Percentiles rank a stretch among this genome's conserved stretches.
Conservation (phyloP, 2,329 filamentous ascomycete species). For the Aureobasidium lini region DNA sequence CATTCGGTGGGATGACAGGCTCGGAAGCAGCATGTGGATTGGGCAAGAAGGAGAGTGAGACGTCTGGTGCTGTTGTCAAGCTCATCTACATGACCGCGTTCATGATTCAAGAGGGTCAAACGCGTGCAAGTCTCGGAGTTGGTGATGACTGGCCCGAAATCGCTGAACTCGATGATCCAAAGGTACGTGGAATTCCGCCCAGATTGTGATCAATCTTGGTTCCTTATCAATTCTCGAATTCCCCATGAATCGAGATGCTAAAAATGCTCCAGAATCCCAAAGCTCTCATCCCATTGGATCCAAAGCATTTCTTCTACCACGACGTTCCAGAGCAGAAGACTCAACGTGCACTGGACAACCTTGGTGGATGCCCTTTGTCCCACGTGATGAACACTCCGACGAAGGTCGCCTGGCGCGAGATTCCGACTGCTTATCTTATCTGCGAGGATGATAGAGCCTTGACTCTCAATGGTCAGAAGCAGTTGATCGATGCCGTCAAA, state of each 20-base stretch:
- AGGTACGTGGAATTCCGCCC: neutral
- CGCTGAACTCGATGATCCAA: neutral
- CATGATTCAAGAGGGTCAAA: neutral
- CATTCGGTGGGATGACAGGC: conserved; percentile 24
- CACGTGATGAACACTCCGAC: neutral
- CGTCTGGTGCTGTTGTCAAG: conserved; percentile 18
- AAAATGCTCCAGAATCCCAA: neutral
- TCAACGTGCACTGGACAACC: conserved; percentile 4
- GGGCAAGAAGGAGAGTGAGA: conserved; percentile 13
- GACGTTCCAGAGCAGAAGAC: conserved; percentile 2
- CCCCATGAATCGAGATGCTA: no score
- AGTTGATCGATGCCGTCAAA: conserved; percentile 26
- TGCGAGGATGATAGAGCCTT: conserved; percentile 34
- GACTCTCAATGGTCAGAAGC: conserved; percentile 28
- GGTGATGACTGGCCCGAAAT: neutral
- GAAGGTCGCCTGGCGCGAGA: conserved; percentile 21
- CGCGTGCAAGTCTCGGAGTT: neutral
- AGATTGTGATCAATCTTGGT: no score
- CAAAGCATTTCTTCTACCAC: neutral
- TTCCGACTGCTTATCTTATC: conserved; percentile 35
- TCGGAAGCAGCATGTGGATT: conserved; percentile 22
- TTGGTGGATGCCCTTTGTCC: neutral
- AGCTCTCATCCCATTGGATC: neutral
- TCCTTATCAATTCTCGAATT: no score
- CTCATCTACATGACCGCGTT: conserved; percentile 23